A percentile compares a stretch with the other conserved stretches of the same genome.
Evolutionary conservation across 2,329 filamentous ascomycete genomes (phyloP).

Genomic region (Penicillium sp.): DNA sequence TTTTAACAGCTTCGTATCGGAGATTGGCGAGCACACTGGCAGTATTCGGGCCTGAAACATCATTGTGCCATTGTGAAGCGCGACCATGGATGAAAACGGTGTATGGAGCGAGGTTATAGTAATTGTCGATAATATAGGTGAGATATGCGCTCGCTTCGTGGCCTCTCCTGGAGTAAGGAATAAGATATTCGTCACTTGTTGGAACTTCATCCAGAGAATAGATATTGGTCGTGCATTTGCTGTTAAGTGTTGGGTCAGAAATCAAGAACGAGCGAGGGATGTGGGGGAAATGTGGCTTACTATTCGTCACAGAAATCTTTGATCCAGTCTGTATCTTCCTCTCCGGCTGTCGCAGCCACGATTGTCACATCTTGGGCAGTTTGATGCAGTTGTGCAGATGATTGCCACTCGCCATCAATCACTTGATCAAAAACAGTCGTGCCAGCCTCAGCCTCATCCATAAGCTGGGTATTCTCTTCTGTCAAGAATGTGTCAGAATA

Average conservation of each 20-base stretch:
- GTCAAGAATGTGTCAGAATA: too few relatives aligned
- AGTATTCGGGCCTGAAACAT: slow-evolving; percentile 43
- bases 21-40: slow-evolving; percentile 32
- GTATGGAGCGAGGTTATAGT: slow-evolving; percentile 60
- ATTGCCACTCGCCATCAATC: too few relatives aligned
- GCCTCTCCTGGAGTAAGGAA: slow-evolving; percentile 46
- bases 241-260: background rate
- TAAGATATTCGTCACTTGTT: slow-evolving; percentile 4
- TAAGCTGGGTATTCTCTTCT: too few relatives aligned
- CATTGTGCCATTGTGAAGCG: slow-evolving; percentile 60
- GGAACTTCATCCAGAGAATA: background rate
- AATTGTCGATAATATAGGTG: slow-evolving; percentile 63
- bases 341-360: background rate
- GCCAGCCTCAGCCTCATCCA: too few relatives aligned
- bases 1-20: slow-evolving; percentile 38
- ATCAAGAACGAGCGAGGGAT: background rate
- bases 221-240: background rate
- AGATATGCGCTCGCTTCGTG: slow-evolving; percentile 66
- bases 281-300: background rate
- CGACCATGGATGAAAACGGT: slow-evolving; percentile 64
- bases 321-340: background rate
- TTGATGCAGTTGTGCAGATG: too few relatives aligned
- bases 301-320: background rate
- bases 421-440: too few relatives aligned
- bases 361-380: background rate